phyloP scores from a whole-genome alignment of 768 basidiomycete genomes.

The Naganishia friedmannii region DNA sequence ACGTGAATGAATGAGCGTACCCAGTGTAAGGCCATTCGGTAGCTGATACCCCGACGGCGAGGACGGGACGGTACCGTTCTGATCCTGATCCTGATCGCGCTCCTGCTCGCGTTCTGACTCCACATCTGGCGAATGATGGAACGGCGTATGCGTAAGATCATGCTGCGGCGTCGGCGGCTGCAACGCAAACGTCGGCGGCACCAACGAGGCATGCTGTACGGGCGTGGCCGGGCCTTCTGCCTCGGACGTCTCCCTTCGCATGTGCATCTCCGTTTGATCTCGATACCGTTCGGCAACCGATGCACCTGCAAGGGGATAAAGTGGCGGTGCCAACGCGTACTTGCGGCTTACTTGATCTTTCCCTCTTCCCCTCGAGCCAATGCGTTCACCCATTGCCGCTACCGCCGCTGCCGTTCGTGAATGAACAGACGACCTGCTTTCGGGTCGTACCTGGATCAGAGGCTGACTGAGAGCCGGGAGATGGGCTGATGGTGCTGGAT shows the following conservation, averaged over 20 bases:
- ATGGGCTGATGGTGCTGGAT: neutral
- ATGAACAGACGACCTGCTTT: neutral
- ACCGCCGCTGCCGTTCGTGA: neutral
- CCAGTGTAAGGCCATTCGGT: neutral
- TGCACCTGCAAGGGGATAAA: slow-evolving; percentile 2
- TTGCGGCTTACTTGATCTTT: slow-evolving; percentile 14
- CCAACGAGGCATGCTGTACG: neutral
- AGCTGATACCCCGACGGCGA: neutral
- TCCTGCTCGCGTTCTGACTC: neutral
- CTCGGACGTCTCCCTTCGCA: neutral
- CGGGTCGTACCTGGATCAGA: neutral
- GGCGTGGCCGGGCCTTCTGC: slow-evolving; percentile 9
- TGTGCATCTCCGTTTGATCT: neutral
- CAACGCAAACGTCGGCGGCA: slow-evolving; percentile 20
- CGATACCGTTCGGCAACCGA: neutral
- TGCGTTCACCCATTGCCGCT: slow-evolving; percentile 4
- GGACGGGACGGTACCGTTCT: neutral
- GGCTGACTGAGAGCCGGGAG: neutral
- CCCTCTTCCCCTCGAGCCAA: neutral
- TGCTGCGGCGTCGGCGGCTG: slow-evolving; percentile 29
- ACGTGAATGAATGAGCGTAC: neutral
- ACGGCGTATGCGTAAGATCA: slow-evolving; percentile 10
- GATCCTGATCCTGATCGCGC: no score
- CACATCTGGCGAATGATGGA: neutral
- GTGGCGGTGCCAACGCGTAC: slow-evolving; percentile 8